Evolutionary conservation across 2,329 filamentous ascomycete species (phyloP).

Genomic region (Paraphoma sp.): DNA sequence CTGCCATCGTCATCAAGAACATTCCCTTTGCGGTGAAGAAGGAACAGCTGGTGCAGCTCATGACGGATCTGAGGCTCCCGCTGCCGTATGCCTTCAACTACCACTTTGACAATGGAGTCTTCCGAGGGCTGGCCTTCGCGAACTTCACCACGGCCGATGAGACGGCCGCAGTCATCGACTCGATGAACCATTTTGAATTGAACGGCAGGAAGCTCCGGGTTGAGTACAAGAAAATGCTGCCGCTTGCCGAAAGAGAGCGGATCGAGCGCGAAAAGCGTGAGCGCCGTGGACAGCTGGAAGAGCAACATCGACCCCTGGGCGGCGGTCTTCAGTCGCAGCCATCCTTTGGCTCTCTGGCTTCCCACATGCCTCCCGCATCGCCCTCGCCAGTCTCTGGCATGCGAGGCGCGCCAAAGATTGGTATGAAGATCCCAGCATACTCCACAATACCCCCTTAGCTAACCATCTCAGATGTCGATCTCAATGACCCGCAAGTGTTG

Average conservation of each 20-base stretch:
- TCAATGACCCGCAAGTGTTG: constrained; percentile 89
- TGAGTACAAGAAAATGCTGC: constrained; percentile 99
- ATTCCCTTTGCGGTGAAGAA: constrained; percentile 99
- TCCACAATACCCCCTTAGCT: constrained; percentile 10
- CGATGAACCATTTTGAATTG: constrained; percentile 94
- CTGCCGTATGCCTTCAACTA: constrained; percentile 99
- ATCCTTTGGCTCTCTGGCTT: constrained; percentile 80
- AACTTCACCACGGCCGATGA: constrained; percentile 97
- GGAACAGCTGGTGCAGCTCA: constrained; percentile 88
- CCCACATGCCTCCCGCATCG: constrained; percentile 68
- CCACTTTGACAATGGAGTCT: constrained; percentile 97
- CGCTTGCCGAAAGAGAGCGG: constrained; percentile 88
- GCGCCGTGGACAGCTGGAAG: constrained; percentile 92
- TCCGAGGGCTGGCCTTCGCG: constrained; percentile 93
- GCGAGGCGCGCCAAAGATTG: constrained; percentile 54
- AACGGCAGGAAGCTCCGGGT: constrained; percentile 93
- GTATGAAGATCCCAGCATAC: constrained; percentile 38
- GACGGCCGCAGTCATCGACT: constrained; percentile 88
- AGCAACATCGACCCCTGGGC: constrained; percentile 83
- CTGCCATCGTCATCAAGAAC: constrained; percentile 99
- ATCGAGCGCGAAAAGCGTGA: constrained; percentile 98
- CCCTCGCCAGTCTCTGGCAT: constrained; percentile 70
- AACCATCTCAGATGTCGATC: constrained; percentile 70
- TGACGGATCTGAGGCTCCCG: constrained; percentile 92
- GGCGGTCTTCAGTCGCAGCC: constrained; percentile 80